These are phyloP conservation scores for Schrenkiella parvula DNA, from an alignment of 345 rosid genomes.

Conservation along the genomic window DNA sequence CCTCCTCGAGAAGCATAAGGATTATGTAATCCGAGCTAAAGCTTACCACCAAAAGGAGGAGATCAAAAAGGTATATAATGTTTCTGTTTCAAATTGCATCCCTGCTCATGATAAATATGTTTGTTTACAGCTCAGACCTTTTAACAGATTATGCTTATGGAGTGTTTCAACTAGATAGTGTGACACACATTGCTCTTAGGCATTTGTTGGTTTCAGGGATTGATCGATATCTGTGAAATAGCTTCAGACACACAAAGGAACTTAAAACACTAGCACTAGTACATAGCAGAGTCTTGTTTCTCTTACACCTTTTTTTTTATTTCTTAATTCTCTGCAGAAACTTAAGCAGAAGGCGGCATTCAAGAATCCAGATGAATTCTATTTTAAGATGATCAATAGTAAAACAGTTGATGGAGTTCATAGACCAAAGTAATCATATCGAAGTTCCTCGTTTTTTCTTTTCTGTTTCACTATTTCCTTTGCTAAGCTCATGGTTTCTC, in stretches of 20 bases:
- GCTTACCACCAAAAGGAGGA: conserved; percentile 72
- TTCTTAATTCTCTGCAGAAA: conserved; percentile 37
- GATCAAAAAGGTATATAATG: conserved; percentile 38
- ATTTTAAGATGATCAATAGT: conserved; percentile 75
- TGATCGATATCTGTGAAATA: neutral
- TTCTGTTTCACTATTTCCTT: neutral
- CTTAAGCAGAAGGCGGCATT: conserved; percentile 84
- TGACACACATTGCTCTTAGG: neutral
- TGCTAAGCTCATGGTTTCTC: neutral
- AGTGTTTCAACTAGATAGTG: neutral
- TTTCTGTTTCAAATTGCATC: neutral
- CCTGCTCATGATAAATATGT: neutral
- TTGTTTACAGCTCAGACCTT: neutral
- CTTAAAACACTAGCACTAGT: neutral
- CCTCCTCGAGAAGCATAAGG: conserved; percentile 89
- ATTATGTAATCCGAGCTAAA: conserved; percentile 72
- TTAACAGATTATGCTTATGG: neutral
- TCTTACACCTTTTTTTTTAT: neutral
- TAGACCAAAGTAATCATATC: conserved; percentile 49
- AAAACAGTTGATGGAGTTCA: conserved; percentile 59
- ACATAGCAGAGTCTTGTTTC: neutral
- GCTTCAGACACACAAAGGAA: neutral
- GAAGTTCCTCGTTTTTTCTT: neutral
- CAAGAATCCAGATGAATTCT: conserved; percentile 81
- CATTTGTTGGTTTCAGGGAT: neutral